Evolutionary conservation across 306 rosid species (phyloP).

Genomic region (Prunus davidiana): DNA sequence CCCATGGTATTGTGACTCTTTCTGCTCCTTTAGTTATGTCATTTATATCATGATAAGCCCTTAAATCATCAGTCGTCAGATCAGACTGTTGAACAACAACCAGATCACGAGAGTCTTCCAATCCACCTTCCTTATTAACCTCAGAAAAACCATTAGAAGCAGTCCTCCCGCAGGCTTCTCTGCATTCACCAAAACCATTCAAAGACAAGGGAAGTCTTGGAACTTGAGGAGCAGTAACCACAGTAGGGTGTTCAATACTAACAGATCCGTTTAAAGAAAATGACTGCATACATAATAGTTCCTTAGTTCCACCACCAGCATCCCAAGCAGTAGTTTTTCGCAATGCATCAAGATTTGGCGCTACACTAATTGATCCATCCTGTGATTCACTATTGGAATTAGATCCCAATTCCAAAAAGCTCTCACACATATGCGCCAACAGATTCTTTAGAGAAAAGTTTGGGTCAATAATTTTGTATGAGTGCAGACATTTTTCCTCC

Average conservation of each 20-base stretch:
- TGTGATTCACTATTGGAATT: slow-evolving; percentile 55
- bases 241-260: slow-evolving; percentile 24
- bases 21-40: slow-evolving; percentile 91
- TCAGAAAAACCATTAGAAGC: slow-evolving; percentile 29
- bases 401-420: slow-evolving; percentile 63
- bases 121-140: slow-evolving; percentile 29
- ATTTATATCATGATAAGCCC: slow-evolving; percentile 37
- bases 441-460: slow-evolving; percentile 62
- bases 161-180: slow-evolving; percentile 24
- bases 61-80: slow-evolving; percentile 37
- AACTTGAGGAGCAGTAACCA: slow-evolving; percentile 26
- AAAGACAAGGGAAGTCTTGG: slow-evolving; percentile 15
- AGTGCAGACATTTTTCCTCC: slow-evolving; percentile 73
- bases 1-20: slow-evolving; percentile 65
- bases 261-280: slow-evolving; percentile 38
- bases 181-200: slow-evolving; percentile 29
- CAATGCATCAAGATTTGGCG: slow-evolving; percentile 38
- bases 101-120: slow-evolving; percentile 28
- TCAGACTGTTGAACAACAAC: slow-evolving; percentile 40
- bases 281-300: slow-evolving; percentile 23
- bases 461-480: slow-evolving; percentile 60
- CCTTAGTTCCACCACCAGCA: slow-evolving; percentile 34
- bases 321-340: slow-evolving; percentile 34
- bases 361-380: slow-evolving; percentile 47
- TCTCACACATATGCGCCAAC: slow-evolving; percentile 60